Conservation (phyloP, 345 rosid genomes). For the Eutrema yunnanense region DNA sequence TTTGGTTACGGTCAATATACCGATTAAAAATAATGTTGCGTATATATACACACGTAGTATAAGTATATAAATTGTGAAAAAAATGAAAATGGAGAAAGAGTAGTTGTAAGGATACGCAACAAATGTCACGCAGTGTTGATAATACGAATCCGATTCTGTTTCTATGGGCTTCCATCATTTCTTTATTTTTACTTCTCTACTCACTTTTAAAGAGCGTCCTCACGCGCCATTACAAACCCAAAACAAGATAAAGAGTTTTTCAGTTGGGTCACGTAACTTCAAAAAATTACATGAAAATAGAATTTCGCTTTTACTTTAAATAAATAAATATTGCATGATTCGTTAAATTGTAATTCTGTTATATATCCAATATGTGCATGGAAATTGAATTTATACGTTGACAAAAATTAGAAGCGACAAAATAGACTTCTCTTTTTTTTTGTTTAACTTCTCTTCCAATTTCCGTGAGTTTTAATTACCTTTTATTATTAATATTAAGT, state of each 20-base stretch:
- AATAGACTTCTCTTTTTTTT: constrained; percentile 9
- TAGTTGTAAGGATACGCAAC: constrained; percentile 23
- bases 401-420: constrained; percentile 15
- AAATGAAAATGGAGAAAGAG: constrained; percentile 12
- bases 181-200: constrained; percentile 15
- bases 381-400: constrained; percentile 14
- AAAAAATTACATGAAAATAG: background rate
- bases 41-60: background rate
- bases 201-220: background rate
- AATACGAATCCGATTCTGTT: constrained; percentile 30
- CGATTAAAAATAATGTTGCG: background rate
- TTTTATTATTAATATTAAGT: background rate
- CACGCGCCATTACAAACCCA: constrained; percentile 19
- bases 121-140: constrained; percentile 23
- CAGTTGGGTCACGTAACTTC: constrained; percentile 20
- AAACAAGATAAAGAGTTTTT: constrained; percentile 4
- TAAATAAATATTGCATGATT: background rate
- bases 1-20: background rate
- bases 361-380: constrained; percentile 5
- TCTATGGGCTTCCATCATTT: constrained; percentile 26
- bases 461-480: background rate
- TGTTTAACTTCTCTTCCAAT: no score
- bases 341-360: background rate
- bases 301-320: background rate
- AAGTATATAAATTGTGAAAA: background rate